Base-by-base conservation (phyloP, 2,329 filamentous ascomycete genomes). In the Stagonosporopsis chrysanthemi region DNA sequence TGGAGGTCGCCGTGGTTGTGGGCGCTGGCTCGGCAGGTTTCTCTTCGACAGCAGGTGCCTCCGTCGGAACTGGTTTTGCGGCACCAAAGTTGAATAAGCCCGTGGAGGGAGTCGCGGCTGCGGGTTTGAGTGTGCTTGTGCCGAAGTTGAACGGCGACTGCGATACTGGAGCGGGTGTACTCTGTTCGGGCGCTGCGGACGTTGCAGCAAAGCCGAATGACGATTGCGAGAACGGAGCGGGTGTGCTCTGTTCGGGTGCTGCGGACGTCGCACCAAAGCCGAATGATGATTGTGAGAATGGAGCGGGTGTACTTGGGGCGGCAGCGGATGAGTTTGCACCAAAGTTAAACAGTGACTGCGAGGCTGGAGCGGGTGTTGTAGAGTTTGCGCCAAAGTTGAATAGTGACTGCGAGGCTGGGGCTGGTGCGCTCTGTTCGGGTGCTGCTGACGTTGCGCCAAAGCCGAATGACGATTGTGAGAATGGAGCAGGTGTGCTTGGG, bases 81-180 rank as follows among this genome's bases (percentile, higher is more conserved):
- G 54, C 43, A 28, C 63, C 60, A n/a, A 66, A 63, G 9, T 54
- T 58, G 28, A 69, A 69, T 12, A 60, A 44, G 43, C 54, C 57
- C 38, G 56, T 62, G 11, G 61, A 58, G 17, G 64, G 51, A 19
- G 66, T 44, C 7, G 64, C 60, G 9, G 14, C 31, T 33, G 31
- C 31, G 31, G 31, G 31, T n/a, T 2, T 33, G 15, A 14, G 12
- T 33, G 31, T n/a, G 46, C 48, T 43, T 11, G 29, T 43, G 17
- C 54, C 54, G 19, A 57, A 52, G 24, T 23, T 57, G 43, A 57
- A 57, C 11, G 36, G n/a, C 15, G 57, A 53, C 19, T 58, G 57
- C 4, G 65, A 58, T 11, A 63, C 59, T n/a, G 66, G 50, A 5
- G 63, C 60, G 9, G 64, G 54, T 0, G 63, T 63, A 38, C 33